A percentile compares a stretch with the other conserved stretches of the same genome.
phyloP scores from a whole-genome alignment of 176 grass and related monocot genomes.

The Oryza brachyantha region DNA sequence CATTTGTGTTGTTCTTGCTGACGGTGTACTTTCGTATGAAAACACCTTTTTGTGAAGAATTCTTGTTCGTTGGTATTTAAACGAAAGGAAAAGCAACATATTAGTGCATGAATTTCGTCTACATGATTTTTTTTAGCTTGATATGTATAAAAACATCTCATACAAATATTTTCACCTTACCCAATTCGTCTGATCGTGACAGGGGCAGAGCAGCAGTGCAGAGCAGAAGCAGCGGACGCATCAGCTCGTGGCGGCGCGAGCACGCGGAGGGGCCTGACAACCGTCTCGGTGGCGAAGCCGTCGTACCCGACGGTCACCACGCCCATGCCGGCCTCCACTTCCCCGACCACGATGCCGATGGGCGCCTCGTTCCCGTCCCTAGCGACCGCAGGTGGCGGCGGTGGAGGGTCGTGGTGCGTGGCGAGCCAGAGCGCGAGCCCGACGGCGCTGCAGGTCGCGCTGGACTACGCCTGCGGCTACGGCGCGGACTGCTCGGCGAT shows the following conservation, averaged over 20 bases:
- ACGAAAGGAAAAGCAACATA: not conserved
- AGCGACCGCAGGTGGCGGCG: not conserved
- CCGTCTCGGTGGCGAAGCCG: slow-evolving; percentile 57
- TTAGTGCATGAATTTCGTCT: not conserved
- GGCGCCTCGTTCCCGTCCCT: slow-evolving; percentile 15
- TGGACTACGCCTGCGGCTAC: slow-evolving; percentile 80
- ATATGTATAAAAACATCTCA: not conserved
- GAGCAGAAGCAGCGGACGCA: slow-evolving; percentile 20
- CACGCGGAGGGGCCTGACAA: slow-evolving; percentile 35
- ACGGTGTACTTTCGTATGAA: not conserved
- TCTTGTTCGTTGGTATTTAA: not conserved
- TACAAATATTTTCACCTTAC: slow-evolving; percentile 11
- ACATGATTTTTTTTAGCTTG: not conserved
- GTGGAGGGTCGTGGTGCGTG: slow-evolving; percentile 75
- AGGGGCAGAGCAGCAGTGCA: slow-evolving; percentile 19
- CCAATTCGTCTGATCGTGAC: not conserved
- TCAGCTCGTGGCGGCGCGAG: not conserved
- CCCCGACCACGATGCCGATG: not conserved
- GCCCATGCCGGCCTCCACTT: slow-evolving; percentile 30
- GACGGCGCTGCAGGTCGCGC: slow-evolving; percentile 65
- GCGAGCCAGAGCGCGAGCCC: slow-evolving; percentile 52
- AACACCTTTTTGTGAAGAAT: not conserved
- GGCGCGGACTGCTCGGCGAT: slow-evolving; percentile 76
- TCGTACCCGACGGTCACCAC: slow-evolving; percentile 47
- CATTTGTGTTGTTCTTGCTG: not conserved